Percentiles rank a stretch among this genome's conserved stretches.
Conservation (phyloP, 345 rosid species). For the Eucalyptus regnans region DNA sequence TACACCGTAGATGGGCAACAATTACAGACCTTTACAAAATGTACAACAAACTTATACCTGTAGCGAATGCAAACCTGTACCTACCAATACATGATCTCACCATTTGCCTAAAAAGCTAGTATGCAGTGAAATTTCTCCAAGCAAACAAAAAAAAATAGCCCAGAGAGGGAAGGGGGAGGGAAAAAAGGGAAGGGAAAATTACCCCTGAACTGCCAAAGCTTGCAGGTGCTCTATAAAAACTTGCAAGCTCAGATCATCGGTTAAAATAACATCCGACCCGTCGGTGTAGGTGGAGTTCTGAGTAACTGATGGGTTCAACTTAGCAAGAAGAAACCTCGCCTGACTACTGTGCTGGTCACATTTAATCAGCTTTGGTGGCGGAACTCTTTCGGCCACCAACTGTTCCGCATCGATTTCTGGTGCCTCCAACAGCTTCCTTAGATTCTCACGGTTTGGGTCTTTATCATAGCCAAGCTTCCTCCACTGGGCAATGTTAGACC, state of each 20-base stretch:
- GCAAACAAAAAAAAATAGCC: not conserved
- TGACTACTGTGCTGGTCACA: conserved; percentile 94
- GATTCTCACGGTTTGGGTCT: conserved; percentile 78
- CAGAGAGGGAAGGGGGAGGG: not conserved
- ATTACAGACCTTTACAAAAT: not conserved
- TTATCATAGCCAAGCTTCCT: conserved; percentile 70
- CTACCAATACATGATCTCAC: not conserved
- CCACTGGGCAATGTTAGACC: conserved; percentile 90
- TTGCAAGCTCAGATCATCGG: conserved; percentile 88
- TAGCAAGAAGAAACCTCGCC: conserved; percentile 96
- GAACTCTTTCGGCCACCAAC: conserved; percentile 60
- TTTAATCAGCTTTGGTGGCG: conserved; percentile 65
- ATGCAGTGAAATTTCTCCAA: not conserved
- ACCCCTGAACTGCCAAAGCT: conserved; percentile 62
- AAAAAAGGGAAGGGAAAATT: not conserved
- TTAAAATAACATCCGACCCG: conserved; percentile 64
- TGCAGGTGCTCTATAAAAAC: conserved; percentile 79
- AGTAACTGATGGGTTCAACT: conserved; percentile 91
- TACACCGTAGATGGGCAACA: not conserved
- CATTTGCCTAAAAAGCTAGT: not conserved
- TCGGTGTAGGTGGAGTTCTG: conserved; percentile 49
- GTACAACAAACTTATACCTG: not conserved
- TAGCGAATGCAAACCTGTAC: not conserved
- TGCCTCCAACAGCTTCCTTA: conserved; percentile 79
- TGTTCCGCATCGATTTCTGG: conserved; percentile 67